phyloP scores from a whole-genome alignment of 164 flowering plant species.

The Cinnamomum chago region DNA sequence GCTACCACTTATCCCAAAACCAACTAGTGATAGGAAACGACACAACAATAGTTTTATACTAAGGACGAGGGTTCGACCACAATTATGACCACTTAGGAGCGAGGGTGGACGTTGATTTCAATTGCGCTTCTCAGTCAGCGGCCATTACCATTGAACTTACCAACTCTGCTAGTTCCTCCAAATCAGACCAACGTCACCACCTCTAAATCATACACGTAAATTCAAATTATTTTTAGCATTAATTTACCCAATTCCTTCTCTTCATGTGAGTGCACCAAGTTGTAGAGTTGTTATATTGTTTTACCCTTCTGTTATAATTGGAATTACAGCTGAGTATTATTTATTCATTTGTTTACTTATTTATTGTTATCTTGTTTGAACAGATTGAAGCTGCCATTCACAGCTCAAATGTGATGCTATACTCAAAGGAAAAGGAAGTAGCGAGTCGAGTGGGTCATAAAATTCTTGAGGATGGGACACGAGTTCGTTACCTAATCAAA shows the following conservation, averaged over 20 bases:
- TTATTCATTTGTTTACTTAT: not conserved
- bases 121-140: too few relatives aligned
- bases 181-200: not conserved
- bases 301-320: not conserved
- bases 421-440: constrained; percentile 80
- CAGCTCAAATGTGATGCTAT: constrained; percentile 98
- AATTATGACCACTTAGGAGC: too few relatives aligned
- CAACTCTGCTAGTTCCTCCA: not conserved
- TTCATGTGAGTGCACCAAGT: not conserved
- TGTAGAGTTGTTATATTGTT: not conserved
- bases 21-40: too few relatives aligned
- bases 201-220: not conserved
- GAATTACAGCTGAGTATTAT: not conserved
- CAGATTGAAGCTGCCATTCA: constrained; percentile 90
- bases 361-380: constrained; percentile 3
- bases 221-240: not conserved
- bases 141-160: too few relatives aligned
- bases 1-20: too few relatives aligned
- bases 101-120: too few relatives aligned
- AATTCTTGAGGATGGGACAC: constrained; percentile 69
- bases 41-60: too few relatives aligned
- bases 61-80: too few relatives aligned
- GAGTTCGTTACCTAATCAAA: constrained; percentile 85
- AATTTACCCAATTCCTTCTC: not conserved
- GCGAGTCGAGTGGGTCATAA: constrained; percentile 94